phyloP scores from a whole-genome alignment of 352 stramenopile genomes.

The Pythium rishiriense region DNA sequence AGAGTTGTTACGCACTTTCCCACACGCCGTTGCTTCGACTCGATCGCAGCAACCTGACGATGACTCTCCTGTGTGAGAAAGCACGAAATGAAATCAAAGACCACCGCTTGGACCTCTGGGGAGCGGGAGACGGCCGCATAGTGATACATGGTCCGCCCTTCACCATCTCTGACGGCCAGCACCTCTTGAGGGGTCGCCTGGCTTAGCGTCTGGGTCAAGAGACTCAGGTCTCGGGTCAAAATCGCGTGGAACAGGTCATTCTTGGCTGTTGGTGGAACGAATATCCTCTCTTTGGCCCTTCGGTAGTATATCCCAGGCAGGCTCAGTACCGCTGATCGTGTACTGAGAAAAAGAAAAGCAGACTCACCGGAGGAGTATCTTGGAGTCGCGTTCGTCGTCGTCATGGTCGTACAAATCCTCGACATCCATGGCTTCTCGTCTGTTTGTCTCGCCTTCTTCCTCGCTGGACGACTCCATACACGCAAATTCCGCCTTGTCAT shows the following conservation, averaged over 20 bases:
- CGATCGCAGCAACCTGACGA: slow-evolving; percentile 1
- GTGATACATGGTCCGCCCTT: slow-evolving; percentile 23
- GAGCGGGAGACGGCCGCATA: slow-evolving; percentile 17
- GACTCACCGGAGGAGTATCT: not conserved
- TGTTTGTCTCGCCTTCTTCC: not conserved
- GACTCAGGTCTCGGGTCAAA: slow-evolving; percentile 10
- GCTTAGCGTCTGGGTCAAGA: slow-evolving; percentile 19
- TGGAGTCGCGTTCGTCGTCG: not conserved
- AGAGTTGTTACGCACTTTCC: not conserved
- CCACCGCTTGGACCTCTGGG: slow-evolving; percentile 9
- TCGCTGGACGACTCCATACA: slow-evolving; percentile 21
- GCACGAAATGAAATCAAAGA: slow-evolving; percentile 22
- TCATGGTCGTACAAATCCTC: slow-evolving; percentile 21
- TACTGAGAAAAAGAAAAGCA: not conserved
- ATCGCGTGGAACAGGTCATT: slow-evolving; percentile 22
- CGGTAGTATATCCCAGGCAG: too few relatives aligned
- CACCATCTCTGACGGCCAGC: slow-evolving; percentile 8
- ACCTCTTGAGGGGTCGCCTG: slow-evolving; percentile 7
- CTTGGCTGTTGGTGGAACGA: slow-evolving; percentile 13
- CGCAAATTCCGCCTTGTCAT: slow-evolving; percentile 20
- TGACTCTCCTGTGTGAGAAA: slow-evolving; percentile 9
- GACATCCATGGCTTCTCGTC: not conserved
- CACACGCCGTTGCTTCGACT: slow-evolving; percentile 14
- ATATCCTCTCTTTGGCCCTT: slow-evolving; percentile 21
- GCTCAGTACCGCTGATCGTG: not conserved